phyloP scores from a whole-genome alignment of 2,329 filamentous ascomycete genomes.

The Fonsecaea pedrosoi region DNA sequence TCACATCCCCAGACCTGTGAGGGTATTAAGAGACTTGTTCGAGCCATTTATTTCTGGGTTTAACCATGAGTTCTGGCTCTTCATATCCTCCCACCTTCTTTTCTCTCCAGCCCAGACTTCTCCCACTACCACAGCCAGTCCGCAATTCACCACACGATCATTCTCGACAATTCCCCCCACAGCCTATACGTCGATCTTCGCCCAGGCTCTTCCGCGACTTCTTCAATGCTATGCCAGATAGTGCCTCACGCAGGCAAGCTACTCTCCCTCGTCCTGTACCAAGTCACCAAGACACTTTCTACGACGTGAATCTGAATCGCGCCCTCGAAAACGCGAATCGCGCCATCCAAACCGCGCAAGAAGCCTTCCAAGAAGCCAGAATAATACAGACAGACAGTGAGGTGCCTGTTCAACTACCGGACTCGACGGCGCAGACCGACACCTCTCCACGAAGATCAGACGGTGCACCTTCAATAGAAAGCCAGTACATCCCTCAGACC shows the following conservation, averaged over 20 bases:
- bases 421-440: slow-evolving; percentile 29
- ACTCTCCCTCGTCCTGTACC: slow-evolving; percentile 28
- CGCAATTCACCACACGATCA: slow-evolving; percentile 13
- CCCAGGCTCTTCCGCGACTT: slow-evolving; percentile 37
- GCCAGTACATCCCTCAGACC: slow-evolving; percentile 36
- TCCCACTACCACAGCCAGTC: background rate
- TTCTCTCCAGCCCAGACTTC: background rate
- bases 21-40: background rate
- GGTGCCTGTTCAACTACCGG: slow-evolving; percentile 22
- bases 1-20: background rate
- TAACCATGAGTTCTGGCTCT: slow-evolving; percentile 17
- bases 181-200: slow-evolving; percentile 22
- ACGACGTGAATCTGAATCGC: slow-evolving; percentile 33
- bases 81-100: background rate
- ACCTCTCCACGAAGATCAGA: background rate
- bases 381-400: slow-evolving; percentile 13
- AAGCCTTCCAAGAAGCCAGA: slow-evolving; percentile 34
- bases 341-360: slow-evolving; percentile 37
- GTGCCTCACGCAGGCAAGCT: slow-evolving; percentile 27
- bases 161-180: slow-evolving; percentile 21
- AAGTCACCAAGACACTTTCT: slow-evolving; percentile 28
- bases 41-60: slow-evolving; percentile 4
- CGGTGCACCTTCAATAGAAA: slow-evolving; percentile 21
- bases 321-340: slow-evolving; percentile 36
- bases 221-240: slow-evolving; percentile 31